Base-by-base conservation (phyloP, 768 basidiomycete genomes). In the Mycena olivaceomarginata region DNA sequence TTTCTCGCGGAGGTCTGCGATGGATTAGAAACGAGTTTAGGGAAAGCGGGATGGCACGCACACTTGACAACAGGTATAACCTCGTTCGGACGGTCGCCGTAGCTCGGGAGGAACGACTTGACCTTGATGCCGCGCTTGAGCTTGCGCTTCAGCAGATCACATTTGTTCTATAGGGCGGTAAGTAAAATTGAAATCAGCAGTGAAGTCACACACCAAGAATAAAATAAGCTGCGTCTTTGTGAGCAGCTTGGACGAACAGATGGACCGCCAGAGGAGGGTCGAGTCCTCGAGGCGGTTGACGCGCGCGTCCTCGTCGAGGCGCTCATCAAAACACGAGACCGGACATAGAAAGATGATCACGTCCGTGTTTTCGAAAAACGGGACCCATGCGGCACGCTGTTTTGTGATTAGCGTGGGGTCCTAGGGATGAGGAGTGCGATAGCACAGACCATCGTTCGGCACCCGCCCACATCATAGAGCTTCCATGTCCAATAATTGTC, bases 271-370 rank as follows among this genome's bases (percentile, higher is more conserved):
- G 16, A 95, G 86, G 53, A 92, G 88, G 66, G 94, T 91, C 0
- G 94, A 94, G 84, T 95, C 94, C 80, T 95, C 93, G 37, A 96
- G 87, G 13, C 94, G 90, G 81, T 95, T 95, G 69, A 95, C 91
- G 39, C 88, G 87, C 8, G 87, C 86, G 82, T 96, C 95, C 85
- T 96, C 95, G 74, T 92, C 89, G 0, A 95, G 86, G 18, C 90
- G 87, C 82, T 96, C 94, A 82, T 96, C 94, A 78, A 96, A 96
- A 63, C 93, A 94, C 20, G 94, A 95, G 57, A 96, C 90, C 10
- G 95, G 95, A 2, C 94, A 93, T 25, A 96, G 88, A 85, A 96
- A 96, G 70, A 96, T 95, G 81, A 96, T 92, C 4, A 93, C 94
- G 77, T 95, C 91, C 59, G 93, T 93, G 80, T 93, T 91, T 68